These are phyloP conservation scores for Chenopodium suecicum DNA, from an alignment of 148 eudicot genomes.

Conservation along the genomic window DNA sequence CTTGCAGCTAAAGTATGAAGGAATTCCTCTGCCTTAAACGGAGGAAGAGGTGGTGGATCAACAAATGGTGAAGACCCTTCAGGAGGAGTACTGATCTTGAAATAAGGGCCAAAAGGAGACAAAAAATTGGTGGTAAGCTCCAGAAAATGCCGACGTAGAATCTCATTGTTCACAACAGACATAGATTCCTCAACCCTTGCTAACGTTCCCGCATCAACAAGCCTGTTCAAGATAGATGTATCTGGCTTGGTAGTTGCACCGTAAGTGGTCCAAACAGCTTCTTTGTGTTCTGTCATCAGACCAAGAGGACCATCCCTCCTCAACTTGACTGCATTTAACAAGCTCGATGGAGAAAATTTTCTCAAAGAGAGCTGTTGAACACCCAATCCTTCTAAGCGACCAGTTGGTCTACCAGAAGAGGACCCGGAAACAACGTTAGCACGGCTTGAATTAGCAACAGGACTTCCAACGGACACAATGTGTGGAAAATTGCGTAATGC, in stretches of 20 bases:
- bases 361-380: slow-evolving; percentile 58
- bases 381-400: slow-evolving; percentile 56
- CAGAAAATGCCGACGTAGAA: slow-evolving; percentile 89
- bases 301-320: slow-evolving; percentile 95
- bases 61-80: slow-evolving; percentile 86
- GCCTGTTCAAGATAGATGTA: slow-evolving; percentile 91
- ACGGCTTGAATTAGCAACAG: slow-evolving; percentile 59
- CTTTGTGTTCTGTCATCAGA: slow-evolving; percentile 95
- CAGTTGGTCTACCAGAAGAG: slow-evolving; percentile 43
- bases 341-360: slow-evolving; percentile 74
- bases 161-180: slow-evolving; percentile 98
- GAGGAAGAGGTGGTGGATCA: slow-evolving; percentile 79
- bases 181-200: slow-evolving; percentile 94
- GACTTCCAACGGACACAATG: slow-evolving; percentile 84
- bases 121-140: slow-evolving; percentile 94
- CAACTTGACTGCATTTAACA: slow-evolving; percentile 82
- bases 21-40: slow-evolving; percentile 72
- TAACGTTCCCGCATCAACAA: slow-evolving; percentile 89
- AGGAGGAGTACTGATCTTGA: slow-evolving; percentile 80
- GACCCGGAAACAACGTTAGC: slow-evolving; percentile 44
- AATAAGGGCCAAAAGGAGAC: slow-evolving; percentile 94
- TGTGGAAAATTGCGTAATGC: slow-evolving; percentile 81
- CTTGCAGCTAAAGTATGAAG: slow-evolving; percentile 70
- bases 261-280: slow-evolving; percentile 87
- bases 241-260: slow-evolving; percentile 82